Evolutionary conservation across 1,284 basidiomycete species (phyloP), one percentile per base, ranked within the genome.

Genomic region (Mycena sp.): DNA sequence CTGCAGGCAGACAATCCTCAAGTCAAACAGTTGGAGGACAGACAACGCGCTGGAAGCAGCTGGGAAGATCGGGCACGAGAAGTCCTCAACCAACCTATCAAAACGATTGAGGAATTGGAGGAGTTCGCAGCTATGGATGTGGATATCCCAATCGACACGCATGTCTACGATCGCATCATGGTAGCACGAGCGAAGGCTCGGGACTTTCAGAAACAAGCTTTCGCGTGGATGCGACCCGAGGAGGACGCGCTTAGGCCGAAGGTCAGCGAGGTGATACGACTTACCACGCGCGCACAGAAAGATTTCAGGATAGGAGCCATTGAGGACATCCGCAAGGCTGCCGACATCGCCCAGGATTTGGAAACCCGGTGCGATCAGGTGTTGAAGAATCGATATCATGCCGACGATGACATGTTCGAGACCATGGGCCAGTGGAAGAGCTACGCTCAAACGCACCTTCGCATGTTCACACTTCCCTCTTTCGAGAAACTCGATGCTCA

Each of bases 161-260:
- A 79, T 25, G 80, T 91, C 51, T 78, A 88, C 30, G 85, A 87
- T 67, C 84, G 86, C 14, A 75, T 94, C 35, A 78, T 83, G 71
- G 80, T 82, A n/a, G 80, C 86, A 46, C 83, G 85, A 44, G 80
- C 78, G 37, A 90, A 88, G 73, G 91, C 89, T 19, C 85, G 85
- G 68, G 91, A 93, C 67, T 88, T 87, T 71, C 91, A 94, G 74
- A 88, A 87, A 77, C 88, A 90, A 69, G 91, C 91, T 14, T 85
- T 84, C 69, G 78, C 82, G 3, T 93, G 91, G 90, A 74, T 92
- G 26, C 75, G 79, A 17, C 84, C 84, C 9, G 86, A 88, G 44
- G 70, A 78, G 14, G 40, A 80, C 52, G 80, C 81, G 2, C 72
- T 79, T 17, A 87, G 85, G 68, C 89, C 91, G 11, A 84, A 85